phyloP scores from a whole-genome alignment of 148 eudicot species.

The Pharnaceum exiguum region DNA sequence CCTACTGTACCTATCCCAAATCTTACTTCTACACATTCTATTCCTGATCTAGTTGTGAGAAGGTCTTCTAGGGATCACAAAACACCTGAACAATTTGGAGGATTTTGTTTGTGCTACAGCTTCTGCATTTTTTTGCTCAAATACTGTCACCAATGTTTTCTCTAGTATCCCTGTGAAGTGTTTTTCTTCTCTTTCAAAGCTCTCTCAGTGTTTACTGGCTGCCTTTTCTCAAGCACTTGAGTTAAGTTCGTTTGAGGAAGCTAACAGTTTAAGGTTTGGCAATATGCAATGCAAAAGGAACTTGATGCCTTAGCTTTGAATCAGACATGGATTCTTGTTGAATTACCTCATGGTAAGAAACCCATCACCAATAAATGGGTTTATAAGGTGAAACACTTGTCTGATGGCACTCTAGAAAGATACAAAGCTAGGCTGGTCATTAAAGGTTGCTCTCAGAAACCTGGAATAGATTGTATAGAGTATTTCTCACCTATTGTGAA shows the following conservation, averaged over 20 bases:
- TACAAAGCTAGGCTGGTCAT: background rate
- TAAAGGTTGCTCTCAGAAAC: background rate
- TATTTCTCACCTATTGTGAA: background rate
- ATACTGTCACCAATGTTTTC: background rate
- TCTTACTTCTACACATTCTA: background rate
- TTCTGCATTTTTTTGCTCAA: background rate
- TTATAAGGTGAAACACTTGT: background rate
- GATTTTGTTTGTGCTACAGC: background rate
- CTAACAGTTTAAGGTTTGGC: background rate
- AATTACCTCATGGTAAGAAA: background rate
- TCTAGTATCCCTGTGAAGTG: background rate
- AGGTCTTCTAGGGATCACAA: background rate
- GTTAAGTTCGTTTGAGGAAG: background rate
- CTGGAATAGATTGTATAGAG: background rate
- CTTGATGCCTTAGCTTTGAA: background rate
- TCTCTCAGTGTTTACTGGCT: fast-evolving
- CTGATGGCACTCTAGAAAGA: background rate
- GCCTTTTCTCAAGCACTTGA: background rate
- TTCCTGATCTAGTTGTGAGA: background rate
- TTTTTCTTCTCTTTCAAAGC: background rate
- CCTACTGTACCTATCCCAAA: background rate
- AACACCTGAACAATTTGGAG: background rate
- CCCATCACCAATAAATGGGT: background rate
- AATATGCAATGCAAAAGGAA: background rate
- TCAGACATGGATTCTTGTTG: background rate